Conservation (phyloP, 2,329 filamentous ascomycete species). For the Rhinocladiella mackenziei region DNA sequence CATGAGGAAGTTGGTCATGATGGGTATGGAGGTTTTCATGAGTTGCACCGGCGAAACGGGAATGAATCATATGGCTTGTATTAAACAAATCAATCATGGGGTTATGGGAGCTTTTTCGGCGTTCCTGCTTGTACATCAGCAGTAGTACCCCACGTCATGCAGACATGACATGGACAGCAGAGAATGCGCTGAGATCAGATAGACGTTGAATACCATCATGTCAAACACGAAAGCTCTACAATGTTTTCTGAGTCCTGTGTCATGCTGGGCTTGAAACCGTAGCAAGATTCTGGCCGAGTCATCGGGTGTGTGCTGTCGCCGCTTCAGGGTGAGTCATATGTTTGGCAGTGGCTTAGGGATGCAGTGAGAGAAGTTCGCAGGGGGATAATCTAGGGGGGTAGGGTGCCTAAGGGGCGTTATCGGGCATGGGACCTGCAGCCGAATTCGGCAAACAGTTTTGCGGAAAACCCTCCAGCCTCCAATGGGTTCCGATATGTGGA, state of each 20-base stretch:
- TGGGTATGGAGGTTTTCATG: conserved; percentile 26
- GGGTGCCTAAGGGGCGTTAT: conserved; percentile 8
- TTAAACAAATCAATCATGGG: conserved; percentile 21
- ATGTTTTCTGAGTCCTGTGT: background rate
- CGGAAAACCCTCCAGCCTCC: background rate
- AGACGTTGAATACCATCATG: conserved; percentile 26
- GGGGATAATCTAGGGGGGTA: no score
- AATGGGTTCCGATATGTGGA: conserved; percentile 5
- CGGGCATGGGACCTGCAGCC: conserved; percentile 8
- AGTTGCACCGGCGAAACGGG: conserved; percentile 25
- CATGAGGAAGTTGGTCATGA: conserved; percentile 18
- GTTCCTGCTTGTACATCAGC: conserved; percentile 28
- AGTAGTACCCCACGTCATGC: conserved; percentile 21
- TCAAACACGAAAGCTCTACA: conserved; percentile 9
- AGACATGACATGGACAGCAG: conserved; percentile 21
- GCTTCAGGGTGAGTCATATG: background rate
- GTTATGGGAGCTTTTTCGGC: conserved; percentile 22
- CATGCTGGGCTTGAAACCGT: no score
- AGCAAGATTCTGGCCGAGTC: no score
- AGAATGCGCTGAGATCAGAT: conserved; percentile 22
- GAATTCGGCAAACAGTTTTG: background rate
- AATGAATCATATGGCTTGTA: conserved; percentile 27
- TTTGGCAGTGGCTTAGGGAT: background rate
- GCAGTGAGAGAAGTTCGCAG: background rate
- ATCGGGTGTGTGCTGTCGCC: no score